Base-by-base conservation (phyloP, 768 basidiomycete species). In the Scleroderma citrinum region DNA sequence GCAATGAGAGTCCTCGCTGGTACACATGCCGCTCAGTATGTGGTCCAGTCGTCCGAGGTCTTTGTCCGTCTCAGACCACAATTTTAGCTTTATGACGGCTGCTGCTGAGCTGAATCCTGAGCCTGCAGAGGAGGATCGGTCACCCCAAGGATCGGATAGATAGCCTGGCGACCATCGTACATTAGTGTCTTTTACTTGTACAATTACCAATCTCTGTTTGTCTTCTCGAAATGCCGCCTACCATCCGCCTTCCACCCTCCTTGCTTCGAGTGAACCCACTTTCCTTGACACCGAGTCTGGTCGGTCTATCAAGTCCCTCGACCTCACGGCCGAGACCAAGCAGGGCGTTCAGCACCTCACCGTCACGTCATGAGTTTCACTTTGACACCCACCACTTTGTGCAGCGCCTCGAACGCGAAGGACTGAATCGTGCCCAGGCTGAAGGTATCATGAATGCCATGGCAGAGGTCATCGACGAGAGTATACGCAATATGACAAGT, bases 381-480 rank as follows among this genome's bases (percentile, higher is more conserved):
- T 97, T 98, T 56, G 95, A 98, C 64, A 97, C 94, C 1, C 91
- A 95, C 62, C 86, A 89, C 54, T 95, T 96, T 62, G 92, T 97
- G 34, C 84, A 92, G 67, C 83, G 91, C 31, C 72, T 98, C 48
- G 89, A 93, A 67, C 76, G 81, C 50, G 87, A 96, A 61, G 95
- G 95, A 0, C 69, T 98, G 53, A 92, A 86, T 55, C 80, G 91
- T 16, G 82, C 82, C 19, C 95, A 97, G 69, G 93, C 95, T 0
- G 92, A 97, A 64, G 95, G 96, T 3, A 88, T 99, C 63, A 96
- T 98, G 93, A 77, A 84, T 40, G 91, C 94, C 7, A 88, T 99
- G 80, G 90, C 92, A 12, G 92, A 93, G 59, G 94, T 98, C 53
- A 92, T 99, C 34, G 92, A 96, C 67, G 96, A 99, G 74, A 93